Conservation (phyloP, 2,329 filamentous ascomycete species). For the Aspergillus costaricaensis region DNA sequence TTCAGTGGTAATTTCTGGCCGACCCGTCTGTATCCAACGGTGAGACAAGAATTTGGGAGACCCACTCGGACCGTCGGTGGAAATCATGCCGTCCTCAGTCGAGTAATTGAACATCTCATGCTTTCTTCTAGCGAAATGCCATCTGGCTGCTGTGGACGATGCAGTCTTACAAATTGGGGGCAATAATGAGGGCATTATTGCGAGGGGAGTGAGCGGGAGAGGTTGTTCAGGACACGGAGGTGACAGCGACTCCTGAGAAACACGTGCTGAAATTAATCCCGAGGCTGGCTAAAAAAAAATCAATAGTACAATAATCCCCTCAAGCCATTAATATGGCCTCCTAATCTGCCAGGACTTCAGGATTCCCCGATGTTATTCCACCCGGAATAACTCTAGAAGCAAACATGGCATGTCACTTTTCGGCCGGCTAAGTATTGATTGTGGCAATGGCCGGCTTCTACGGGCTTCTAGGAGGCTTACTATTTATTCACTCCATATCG, state of each 20-base stretch:
- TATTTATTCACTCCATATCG: neutral
- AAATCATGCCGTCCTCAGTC: neutral
- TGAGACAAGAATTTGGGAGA: neutral
- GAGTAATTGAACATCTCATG: neutral
- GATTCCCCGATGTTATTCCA: neutral
- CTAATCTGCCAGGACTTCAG: neutral
- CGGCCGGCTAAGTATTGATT: neutral
- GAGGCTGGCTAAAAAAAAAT: neutral
- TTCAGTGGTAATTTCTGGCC: constrained; percentile 1
- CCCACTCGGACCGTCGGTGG: neutral
- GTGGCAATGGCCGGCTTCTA: neutral
- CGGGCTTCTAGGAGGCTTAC: neutral
- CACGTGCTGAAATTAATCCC: neutral
- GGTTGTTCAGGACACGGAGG: neutral
- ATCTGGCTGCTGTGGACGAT: neutral
- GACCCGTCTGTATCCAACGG: neutral
- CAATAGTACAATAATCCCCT: neutral
- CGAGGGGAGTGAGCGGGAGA: neutral
- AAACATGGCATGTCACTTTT: neutral
- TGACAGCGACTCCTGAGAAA: neutral
- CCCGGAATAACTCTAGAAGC: neutral
- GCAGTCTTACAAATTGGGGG: neutral
- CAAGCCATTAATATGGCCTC: neutral
- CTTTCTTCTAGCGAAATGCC: neutral
- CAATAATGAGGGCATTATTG: neutral